phyloP scores from a whole-genome alignment of 2,329 filamentous ascomycete species.

The Acrodontium crateriforme region DNA sequence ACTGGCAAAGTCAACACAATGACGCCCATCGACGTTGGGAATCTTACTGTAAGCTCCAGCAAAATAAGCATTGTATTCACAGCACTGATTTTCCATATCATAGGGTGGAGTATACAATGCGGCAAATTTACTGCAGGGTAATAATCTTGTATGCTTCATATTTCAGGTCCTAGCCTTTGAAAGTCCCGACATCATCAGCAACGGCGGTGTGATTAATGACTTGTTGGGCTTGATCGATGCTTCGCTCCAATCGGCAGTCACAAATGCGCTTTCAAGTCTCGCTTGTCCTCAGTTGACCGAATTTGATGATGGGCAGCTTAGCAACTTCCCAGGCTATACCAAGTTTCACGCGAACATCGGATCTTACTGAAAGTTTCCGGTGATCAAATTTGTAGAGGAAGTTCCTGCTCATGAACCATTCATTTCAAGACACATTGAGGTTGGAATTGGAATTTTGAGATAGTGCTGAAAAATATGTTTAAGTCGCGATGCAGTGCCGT shows the following conservation, averaged over 20 bases:
- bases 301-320: conserved; percentile 9
- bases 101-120: conserved; percentile 15
- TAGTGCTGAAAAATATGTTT: too few species aligned
- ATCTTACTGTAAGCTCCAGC: too few species aligned
- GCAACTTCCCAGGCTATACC: conserved; percentile 13
- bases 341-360: too few species aligned
- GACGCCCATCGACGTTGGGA: conserved; percentile 10
- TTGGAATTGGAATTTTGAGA: too few species aligned
- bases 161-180: conserved; percentile 20
- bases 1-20: conserved; percentile 13
- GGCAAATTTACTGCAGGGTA: conserved; percentile 14
- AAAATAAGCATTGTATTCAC: too few species aligned
- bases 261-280: too few species aligned
- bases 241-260: conserved; percentile 9
- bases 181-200: conserved; percentile 6
- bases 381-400: too few species aligned
- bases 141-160: conserved; percentile 26
- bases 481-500: too few species aligned
- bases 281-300: conserved; percentile 10
- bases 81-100: too few species aligned
- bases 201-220: conserved; percentile 4
- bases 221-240: conserved; percentile 7
- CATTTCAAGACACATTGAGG: too few species aligned
- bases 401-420: too few species aligned
- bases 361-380: too few species aligned